Base-by-base conservation (phyloP, 768 basidiomycete species). In the Boletus vermiculosoides region DNA sequence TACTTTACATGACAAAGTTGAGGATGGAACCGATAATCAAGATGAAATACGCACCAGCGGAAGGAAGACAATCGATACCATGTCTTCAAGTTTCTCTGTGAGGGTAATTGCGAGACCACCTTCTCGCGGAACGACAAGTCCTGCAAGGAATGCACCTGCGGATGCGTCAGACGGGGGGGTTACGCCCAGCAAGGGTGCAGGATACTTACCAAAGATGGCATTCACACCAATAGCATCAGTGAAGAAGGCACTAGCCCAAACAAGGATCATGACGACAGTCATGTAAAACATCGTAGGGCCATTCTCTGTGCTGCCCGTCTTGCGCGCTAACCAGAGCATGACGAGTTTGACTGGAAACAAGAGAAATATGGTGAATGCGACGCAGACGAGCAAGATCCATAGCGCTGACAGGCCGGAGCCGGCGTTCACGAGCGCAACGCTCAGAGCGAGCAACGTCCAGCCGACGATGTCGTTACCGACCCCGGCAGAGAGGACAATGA, bases 81-180 rank as follows among this genome's bases (percentile, higher is more conserved):
- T 86, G 73, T 98, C 96, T 74, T 99, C 97, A n/a, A 98, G 76
- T 67, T 96, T 98, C 64, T 96, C 92, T 0, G 92, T 94, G n/a
- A 98, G 75, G 0, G 86, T 79, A 50, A 94, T 91, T 0, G 89
- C 84, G 36, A 99, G 84, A 3, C 89, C 89, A 3, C 92, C 91
- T 64, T 94, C 88, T 30, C 93, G 84, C 2, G 97, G 96, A 9
- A 98, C 87, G 54, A 88, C 82, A 45, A 90, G 69, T 2, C 89
- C 94, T 2, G 84, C 83, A 12, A 96, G 67, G 77, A 97, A 96
- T 0, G 91, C 92, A 49, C 86, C 86, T 87, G 56, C 9, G 2
- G 16, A 58, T 11, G 40, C 8, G 39, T 46, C 18, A 64, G 48
- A 33, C 3, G 4, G 6, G 5, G n/a, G 3, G 6, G 18, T 44